A percentile compares a stretch with the other conserved stretches of the same genome.
phyloP scores from a whole-genome alignment of 2,329 filamentous ascomycete species.

The Clarireedia paspali region DNA sequence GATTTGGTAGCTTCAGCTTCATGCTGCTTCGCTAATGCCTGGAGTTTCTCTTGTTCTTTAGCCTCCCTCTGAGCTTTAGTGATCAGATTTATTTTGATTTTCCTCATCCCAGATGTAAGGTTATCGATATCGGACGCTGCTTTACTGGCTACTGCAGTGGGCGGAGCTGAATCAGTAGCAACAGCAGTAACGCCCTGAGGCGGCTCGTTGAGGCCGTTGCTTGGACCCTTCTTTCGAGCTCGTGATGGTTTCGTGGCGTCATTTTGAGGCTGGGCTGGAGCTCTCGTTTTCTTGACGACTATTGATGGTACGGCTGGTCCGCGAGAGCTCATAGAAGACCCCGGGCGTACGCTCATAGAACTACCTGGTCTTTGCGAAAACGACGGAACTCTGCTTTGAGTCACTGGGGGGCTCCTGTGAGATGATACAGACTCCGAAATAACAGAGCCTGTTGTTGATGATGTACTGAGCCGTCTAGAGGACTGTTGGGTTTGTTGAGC shows the following conservation, averaged over 20 bases:
- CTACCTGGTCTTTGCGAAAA: constrained; percentile 32
- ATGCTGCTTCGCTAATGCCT: background rate
- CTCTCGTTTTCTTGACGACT: constrained; percentile 53
- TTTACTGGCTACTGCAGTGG: constrained; percentile 4
- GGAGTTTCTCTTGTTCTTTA: constrained; percentile 30
- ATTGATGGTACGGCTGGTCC: constrained; percentile 32
- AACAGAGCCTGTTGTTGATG: constrained; percentile 33
- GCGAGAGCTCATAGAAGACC: constrained; percentile 36
- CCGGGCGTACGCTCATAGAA: constrained; percentile 36
- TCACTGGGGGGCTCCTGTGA: constrained; percentile 14
- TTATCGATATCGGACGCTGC: constrained; percentile 39
- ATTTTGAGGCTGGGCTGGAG: constrained; percentile 36
- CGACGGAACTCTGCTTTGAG: constrained; percentile 23
- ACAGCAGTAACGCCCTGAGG: background rate
- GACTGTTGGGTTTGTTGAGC: constrained; percentile 23
- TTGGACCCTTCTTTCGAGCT: constrained; percentile 23
- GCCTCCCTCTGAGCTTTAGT: constrained; percentile 50
- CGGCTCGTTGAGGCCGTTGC: constrained; percentile 12
- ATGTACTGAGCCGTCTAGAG: constrained; percentile 36
- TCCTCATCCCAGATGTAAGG: constrained; percentile 52
- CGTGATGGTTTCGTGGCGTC: constrained; percentile 24
- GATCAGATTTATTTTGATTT: constrained; percentile 53
- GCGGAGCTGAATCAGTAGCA: constrained; percentile 5
- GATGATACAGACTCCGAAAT: constrained; percentile 18
- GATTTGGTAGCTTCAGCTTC: constrained; percentile 9